These are phyloP conservation scores for Pseudonitzschia multiseries DNA, from an alignment of 108 stramenopile genomes.

Conservation along the genomic window DNA sequence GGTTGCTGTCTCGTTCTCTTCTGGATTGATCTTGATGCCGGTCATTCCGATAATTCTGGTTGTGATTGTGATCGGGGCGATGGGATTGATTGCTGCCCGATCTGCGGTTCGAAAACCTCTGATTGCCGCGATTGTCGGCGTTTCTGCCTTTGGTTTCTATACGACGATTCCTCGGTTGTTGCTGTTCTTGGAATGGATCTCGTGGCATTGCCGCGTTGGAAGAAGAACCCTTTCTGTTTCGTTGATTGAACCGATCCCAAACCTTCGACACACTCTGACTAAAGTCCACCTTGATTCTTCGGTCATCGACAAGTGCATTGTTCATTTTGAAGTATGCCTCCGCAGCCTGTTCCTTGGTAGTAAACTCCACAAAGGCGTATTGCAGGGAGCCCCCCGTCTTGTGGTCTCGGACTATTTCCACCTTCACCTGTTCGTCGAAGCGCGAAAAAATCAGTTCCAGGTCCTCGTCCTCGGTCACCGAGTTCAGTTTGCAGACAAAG, in stretches of 20 bases:
- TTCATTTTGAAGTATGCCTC: slow-evolving; percentile 99
- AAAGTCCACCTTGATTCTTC: slow-evolving; percentile 97
- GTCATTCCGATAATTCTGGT: neutral
- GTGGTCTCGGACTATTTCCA: slow-evolving; percentile 94
- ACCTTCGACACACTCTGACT: slow-evolving; percentile 96
- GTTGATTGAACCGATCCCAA: slow-evolving; percentile 82
- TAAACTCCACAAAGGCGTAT: slow-evolving; percentile 98
- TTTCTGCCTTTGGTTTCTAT: neutral
- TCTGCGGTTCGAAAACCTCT: neutral
- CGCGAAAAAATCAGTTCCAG: slow-evolving; percentile 96
- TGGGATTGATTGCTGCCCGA: neutral
- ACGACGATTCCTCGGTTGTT: neutral
- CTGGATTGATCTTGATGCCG: neutral
- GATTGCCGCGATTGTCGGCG: neutral
- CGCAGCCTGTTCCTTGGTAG: slow-evolving; percentile 76
- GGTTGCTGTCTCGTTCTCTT: neutral
- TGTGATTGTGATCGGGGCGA: neutral
- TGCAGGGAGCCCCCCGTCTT: slow-evolving; percentile 93
- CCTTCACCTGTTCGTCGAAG: slow-evolving; percentile 82
- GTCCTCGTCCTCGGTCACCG: slow-evolving; percentile 95
- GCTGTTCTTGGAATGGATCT: slow-evolving; percentile 22
- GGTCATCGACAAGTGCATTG: slow-evolving; percentile 97
- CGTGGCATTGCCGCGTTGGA: slow-evolving; percentile 28
- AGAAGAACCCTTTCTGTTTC: slow-evolving; percentile 12
- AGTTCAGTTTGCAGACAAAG: slow-evolving; percentile 99